These are phyloP conservation scores for Leavenworthia alabamica DNA, from an alignment of 345 rosid species.

Conservation along the genomic window DNA sequence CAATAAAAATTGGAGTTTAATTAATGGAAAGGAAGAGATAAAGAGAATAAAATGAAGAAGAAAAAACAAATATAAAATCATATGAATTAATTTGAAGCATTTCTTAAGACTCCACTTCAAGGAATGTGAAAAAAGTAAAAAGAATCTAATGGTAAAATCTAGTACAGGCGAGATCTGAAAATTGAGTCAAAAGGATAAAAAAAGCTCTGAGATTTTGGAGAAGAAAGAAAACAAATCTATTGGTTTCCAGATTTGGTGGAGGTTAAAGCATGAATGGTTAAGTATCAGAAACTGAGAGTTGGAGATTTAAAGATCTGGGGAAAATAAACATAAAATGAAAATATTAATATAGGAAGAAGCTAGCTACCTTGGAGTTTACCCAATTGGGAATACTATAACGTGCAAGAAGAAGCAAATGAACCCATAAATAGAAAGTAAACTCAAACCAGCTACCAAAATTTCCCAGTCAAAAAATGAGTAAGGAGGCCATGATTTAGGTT, in stretches of 20 bases:
- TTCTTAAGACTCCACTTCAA: conserved; percentile 22
- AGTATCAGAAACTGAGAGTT: conserved; percentile 27
- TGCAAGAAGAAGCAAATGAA: conserved; percentile 22
- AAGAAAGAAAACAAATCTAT: conserved; percentile 10
- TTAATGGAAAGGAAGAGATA: not conserved
- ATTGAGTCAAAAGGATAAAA: not conserved
- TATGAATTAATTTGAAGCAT: conserved; percentile 12
- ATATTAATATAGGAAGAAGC: conserved; percentile 7
- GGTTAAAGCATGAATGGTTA: conserved; percentile 13
- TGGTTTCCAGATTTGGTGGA: conserved; percentile 32
- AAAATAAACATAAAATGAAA: conserved; percentile 21
- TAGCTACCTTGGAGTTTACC: conserved; percentile 33
- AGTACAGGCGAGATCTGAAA: conserved; percentile 22
- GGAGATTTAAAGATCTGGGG: conserved; percentile 28
- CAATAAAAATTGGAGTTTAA: not conserved
- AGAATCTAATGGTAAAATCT: not conserved
- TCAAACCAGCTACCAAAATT: conserved; percentile 8
- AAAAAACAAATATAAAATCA: conserved; percentile 12
- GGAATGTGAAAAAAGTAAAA: conserved; percentile 24
- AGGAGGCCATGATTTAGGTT: conserved; percentile 10
- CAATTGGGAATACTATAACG: conserved; percentile 30
- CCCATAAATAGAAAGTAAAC: conserved; percentile 24
- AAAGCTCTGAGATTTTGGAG: conserved; percentile 8
- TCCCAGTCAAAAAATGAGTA: not conserved
- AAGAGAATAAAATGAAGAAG: conserved; percentile 16